These are phyloP conservation scores for Yueomyces sp. DNA, from an alignment of 805 yeast genomes.

Conservation along the genomic window DNA sequence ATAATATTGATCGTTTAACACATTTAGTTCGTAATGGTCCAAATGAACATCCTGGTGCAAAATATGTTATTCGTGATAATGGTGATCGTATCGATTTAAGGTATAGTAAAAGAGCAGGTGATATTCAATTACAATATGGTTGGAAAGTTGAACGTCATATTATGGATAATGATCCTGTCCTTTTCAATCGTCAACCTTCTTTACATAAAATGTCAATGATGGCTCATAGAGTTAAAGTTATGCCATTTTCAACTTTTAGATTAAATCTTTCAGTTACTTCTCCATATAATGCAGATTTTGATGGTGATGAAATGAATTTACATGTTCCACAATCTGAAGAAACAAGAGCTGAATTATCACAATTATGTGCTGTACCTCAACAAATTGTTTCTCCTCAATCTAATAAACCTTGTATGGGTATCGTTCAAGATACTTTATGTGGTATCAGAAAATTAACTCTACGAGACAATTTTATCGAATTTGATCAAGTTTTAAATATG, in stretches of 20 bases:
- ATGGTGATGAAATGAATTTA: slow-evolving; percentile 99
- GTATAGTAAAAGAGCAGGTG: slow-evolving; percentile 97
- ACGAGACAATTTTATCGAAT: slow-evolving; percentile 78
- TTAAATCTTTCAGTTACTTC: slow-evolving; percentile 93
- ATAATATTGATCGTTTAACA: slow-evolving; percentile 85
- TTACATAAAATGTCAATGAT: slow-evolving; percentile 99
- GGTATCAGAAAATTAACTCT: slow-evolving; percentile 93
- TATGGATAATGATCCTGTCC: slow-evolving; percentile 94
- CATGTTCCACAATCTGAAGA: slow-evolving; percentile 98
- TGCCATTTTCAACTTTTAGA: slow-evolving; percentile 98
- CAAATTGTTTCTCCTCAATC: slow-evolving; percentile 98
- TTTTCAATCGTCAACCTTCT: slow-evolving; percentile 98
- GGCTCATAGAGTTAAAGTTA: slow-evolving; percentile 96
- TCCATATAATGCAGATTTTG: slow-evolving; percentile 99
- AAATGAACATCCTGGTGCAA: slow-evolving; percentile 99
- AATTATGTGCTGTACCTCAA: slow-evolving; percentile 91
- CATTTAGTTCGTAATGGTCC: slow-evolving; percentile 96
- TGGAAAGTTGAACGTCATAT: slow-evolving; percentile 99
- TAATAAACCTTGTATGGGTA: slow-evolving; percentile 99
- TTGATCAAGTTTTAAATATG: slow-evolving; percentile 91
- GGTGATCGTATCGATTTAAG: slow-evolving; percentile 98
- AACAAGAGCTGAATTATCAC: slow-evolving; percentile 90
- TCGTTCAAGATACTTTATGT: slow-evolving; percentile 96
- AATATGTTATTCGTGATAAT: slow-evolving; percentile 92
- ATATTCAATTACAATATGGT: slow-evolving; percentile 92